A percentile compares a stretch with the other conserved stretches of the same genome.
Evolutionary conservation across 2,329 filamentous ascomycete species (phyloP).

Genomic region (Calonectria pseudoreteaudii): DNA sequence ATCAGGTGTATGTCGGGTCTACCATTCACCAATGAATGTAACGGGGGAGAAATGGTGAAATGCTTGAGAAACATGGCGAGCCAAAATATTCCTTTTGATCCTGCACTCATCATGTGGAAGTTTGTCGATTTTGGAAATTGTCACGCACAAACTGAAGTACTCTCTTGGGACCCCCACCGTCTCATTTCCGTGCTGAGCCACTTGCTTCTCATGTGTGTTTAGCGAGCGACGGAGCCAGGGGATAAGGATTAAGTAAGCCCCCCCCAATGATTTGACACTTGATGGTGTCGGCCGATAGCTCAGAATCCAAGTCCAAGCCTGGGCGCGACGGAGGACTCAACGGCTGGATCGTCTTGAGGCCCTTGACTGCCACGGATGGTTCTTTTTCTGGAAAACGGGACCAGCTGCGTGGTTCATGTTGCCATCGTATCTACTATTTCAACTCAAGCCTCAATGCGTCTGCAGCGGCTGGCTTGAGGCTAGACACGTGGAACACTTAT

Average conservation of each 20-base stretch:
- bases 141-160: neutral
- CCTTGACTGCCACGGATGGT: neutral
- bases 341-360: neutral
- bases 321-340: neutral
- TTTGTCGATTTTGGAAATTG: neutral
- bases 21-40: neutral
- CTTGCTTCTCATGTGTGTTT: neutral
- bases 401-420: neutral
- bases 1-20: neutral
- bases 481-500: neutral
- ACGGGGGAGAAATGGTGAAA: neutral
- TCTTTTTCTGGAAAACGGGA: neutral
- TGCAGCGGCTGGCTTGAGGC: neutral
- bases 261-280: neutral
- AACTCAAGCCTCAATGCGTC: neutral
- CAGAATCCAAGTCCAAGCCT: neutral
- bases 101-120: neutral
- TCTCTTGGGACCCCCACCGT: neutral
- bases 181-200: neutral
- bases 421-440: neutral
- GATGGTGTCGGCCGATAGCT: neutral
- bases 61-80: constrained; percentile 10
- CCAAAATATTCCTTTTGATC: neutral
- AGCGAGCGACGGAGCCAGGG: neutral
- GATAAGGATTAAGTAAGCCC: neutral